Evolutionary conservation across 169 alveolate species (phyloP), one percentile per base, ranked within the genome.

Genomic region (Cyclospora cayetanensis): DNA sequence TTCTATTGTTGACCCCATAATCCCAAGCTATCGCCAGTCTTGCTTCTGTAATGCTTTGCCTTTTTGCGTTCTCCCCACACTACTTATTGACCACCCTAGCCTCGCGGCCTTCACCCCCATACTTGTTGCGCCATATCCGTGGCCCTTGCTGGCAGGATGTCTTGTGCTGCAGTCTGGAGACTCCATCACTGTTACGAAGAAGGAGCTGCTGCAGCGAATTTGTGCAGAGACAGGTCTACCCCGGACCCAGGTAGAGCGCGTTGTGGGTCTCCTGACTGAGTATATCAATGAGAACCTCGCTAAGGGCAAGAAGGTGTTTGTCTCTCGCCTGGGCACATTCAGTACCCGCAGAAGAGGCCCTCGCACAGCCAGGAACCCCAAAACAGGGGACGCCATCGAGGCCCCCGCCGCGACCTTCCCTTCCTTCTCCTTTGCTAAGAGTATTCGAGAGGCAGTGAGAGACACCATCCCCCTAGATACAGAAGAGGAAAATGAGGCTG

Each of bases 401-500:
- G 77, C 63, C 22, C 46, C 90, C 41, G 90, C 90, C 0, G 46
- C 90, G 0, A 82, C 90, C 3, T 82, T 82, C 31, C 90, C 90
- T 29, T 27, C 52, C 25, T 82, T 82, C 77, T 11, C 68, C 18
- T 50, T 53, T 66, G 29, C 90, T 15, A 82, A 82, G 39, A 60
- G 22, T 18, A 9, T 82, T 9, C 50, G 39, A 35, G 90, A 50
- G 37, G 39, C 35, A 31, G 90, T 82, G 31, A 15, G 90, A 1
- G 90, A 82, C 11, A 42, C 63, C n/a, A 31, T 82, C 25, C 90
- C 90, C 35, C 31, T 37, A 15, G 31, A 82, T 25, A 77, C 5
- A 29, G 90, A 50, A 3, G 77, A 25, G 4, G 74, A 50, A 1
- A 29, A 18, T n/a, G 90, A 43, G 9, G 86, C 37, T 12, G 31